Evolutionary conservation across 2,329 filamentous ascomycete genomes (phyloP).

Genomic region (Fusarium foetens): DNA sequence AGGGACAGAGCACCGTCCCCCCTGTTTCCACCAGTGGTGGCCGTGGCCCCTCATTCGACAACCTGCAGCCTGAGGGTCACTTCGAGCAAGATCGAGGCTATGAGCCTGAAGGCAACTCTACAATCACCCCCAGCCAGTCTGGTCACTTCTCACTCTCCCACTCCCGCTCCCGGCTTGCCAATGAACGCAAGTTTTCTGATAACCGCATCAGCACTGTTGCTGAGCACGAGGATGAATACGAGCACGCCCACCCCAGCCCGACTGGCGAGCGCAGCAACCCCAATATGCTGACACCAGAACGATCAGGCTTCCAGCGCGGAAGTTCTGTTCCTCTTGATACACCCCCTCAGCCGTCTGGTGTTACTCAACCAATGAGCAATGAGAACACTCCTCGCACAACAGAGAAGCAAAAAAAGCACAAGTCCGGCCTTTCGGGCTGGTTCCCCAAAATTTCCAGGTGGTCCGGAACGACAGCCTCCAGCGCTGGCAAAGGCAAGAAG

Average conservation of each 20-base stretch:
- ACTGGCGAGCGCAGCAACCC: constrained; percentile 51
- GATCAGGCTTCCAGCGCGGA: constrained; percentile 58
- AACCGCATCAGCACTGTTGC: constrained; percentile 91
- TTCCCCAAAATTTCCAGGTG: constrained; percentile 96
- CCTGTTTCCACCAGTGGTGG: constrained; percentile 56
- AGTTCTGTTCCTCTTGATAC: constrained; percentile 66
- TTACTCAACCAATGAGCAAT: constrained; percentile 64
- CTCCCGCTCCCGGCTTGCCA: constrained; percentile 57
- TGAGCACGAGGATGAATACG: constrained; percentile 81
- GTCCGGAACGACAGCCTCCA: constrained; percentile 96
- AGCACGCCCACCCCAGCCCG: constrained; percentile 63
- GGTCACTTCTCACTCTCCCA: constrained; percentile 75
- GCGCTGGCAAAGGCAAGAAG: constrained; percentile 74
- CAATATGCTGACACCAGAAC: constrained; percentile 71
- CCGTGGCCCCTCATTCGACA: constrained; percentile 72
- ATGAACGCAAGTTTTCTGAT: constrained; percentile 71
- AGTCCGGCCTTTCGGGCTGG: constrained; percentile 81
- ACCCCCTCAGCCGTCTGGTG: constrained; percentile 64
- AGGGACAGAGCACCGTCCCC: constrained; percentile 65
- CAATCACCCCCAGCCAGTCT: constrained; percentile 76
- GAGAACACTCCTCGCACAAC: constrained; percentile 80
- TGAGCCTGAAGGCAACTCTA: constrained; percentile 83
- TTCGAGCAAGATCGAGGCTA: constrained; percentile 80
- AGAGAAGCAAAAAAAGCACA: constrained; percentile 86
- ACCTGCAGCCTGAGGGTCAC: constrained; percentile 69